Percentiles rank a stretch among this genome's conserved stretches.
Evolutionary conservation across 352 stramenopile species (phyloP).

Genomic region (Globisporangium heterothallicum): DNA sequence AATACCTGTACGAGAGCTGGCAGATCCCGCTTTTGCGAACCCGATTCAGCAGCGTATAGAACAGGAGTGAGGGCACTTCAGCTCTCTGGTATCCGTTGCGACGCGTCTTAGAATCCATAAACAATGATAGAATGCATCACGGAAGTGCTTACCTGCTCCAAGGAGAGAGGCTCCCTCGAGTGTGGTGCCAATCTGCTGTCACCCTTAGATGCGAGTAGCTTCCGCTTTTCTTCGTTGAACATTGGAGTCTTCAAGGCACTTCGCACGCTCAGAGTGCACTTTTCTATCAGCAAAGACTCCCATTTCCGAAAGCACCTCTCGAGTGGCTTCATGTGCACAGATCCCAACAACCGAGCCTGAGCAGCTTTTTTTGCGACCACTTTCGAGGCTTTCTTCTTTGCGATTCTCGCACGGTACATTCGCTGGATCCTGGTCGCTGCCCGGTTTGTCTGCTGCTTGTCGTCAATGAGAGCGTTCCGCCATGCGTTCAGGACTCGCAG

Average conservation of each 20-base stretch:
- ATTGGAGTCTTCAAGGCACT: constrained; percentile 16
- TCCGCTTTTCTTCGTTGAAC: constrained; percentile 12
- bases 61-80: constrained; percentile 57
- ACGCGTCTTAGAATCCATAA: constrained; percentile 1
- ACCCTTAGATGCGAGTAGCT: constrained; percentile 6
- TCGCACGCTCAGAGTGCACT: constrained; percentile 33
- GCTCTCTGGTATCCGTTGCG: constrained; percentile 22
- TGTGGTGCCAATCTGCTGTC: constrained; percentile 9
- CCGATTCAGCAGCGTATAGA: constrained; percentile 68
- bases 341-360: constrained; percentile 36
- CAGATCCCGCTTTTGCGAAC: constrained; percentile 59
- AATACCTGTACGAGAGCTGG: constrained; percentile 52
- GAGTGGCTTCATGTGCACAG: constrained; percentile 44
- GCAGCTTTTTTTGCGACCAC: constrained; percentile 46
- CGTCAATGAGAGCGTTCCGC: constrained; percentile 12
- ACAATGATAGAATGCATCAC: constrained; percentile 3
- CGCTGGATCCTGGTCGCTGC: constrained; percentile 45
- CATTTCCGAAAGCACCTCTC: constrained; percentile 56
- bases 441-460: constrained; percentile 14
- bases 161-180: constrained; percentile 15
- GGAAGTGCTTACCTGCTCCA: constrained; percentile 49
- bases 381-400: constrained; percentile 32
- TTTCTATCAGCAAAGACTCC: constrained; percentile 48
- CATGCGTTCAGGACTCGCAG: constrained; percentile 23
- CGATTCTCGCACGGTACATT: constrained; percentile 33